These are phyloP conservation scores for Yarrowia keelungensis DNA, from an alignment of 805 yeast genomes.

Conservation along the genomic window DNA sequence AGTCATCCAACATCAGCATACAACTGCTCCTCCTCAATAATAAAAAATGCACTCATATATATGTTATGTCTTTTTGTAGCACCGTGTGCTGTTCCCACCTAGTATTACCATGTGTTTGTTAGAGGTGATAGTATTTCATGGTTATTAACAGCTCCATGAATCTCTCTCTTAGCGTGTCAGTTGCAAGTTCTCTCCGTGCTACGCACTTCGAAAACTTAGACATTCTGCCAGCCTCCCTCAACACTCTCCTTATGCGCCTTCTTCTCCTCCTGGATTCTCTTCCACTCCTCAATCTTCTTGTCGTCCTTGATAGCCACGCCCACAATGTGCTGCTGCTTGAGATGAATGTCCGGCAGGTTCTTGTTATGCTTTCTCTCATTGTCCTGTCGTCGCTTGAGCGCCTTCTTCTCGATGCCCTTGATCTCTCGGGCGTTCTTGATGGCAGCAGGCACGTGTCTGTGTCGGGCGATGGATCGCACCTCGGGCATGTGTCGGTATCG, in stretches of 20 bases:
- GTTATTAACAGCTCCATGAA: no score
- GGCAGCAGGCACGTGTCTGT: constrained; percentile 87
- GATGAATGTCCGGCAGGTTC: constrained; percentile 57
- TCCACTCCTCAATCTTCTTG: constrained; percentile 35
- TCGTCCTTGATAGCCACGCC: constrained; percentile 64
- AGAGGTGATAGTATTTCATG: no score
- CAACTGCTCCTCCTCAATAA: not conserved
- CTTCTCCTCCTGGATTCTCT: constrained; percentile 36
- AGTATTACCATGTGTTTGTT: no score
- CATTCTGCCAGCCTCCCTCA: constrained; percentile 20
- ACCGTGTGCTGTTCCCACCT: no score
- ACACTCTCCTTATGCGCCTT: constrained; percentile 5
- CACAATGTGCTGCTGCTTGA: constrained; percentile 85
- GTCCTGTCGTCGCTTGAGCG: constrained; percentile 79
- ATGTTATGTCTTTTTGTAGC: constrained; percentile 2
- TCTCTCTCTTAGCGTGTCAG: no score
- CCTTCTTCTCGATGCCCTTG: constrained; percentile 73
- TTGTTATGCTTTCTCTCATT: constrained; percentile 83
- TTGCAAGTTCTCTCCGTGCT: no score
- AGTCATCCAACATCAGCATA: not conserved
- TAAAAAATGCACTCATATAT: constrained; percentile 24
- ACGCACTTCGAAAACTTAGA: not conserved
- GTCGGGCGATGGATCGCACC: constrained; percentile 84
- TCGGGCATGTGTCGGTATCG: constrained; percentile 97
- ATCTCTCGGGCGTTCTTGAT: constrained; percentile 90